Evolutionary conservation across 306 rosid species (phyloP).

Genomic region (Heteromeles arbutifolia): DNA sequence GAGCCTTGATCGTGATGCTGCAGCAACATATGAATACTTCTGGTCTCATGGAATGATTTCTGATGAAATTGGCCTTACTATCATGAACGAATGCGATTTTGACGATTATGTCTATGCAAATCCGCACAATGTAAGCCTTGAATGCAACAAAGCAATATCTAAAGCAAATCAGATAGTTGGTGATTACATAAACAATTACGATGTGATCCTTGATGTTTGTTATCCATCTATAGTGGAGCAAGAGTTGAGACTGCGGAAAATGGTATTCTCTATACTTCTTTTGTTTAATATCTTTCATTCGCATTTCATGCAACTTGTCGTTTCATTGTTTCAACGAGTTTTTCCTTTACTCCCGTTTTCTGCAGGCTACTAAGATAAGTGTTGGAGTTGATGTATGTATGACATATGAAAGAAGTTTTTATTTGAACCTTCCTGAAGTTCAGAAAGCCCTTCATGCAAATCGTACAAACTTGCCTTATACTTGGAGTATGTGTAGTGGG

Average conservation of each 20-base stretch:
- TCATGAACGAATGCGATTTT: constrained; percentile 64
- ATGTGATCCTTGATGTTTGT: constrained; percentile 74
- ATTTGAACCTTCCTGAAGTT: constrained; percentile 81
- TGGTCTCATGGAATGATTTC: constrained; percentile 98
- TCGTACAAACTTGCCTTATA: constrained; percentile 66
- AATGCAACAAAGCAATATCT: constrained; percentile 46
- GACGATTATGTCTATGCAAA: constrained; percentile 36
- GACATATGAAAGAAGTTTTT: constrained; percentile 45
- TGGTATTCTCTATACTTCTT: constrained; percentile 33
- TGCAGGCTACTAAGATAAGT: constrained; percentile 78
- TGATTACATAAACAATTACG: constrained; percentile 52
- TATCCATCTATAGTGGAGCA: constrained; percentile 31
- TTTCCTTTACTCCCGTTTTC: not conserved
- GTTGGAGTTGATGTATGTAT: constrained; percentile 80
- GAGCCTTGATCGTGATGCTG: constrained; percentile 55
- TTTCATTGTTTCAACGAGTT: not conserved
- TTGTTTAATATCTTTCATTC: not conserved
- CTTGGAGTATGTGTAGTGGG: constrained; percentile 71
- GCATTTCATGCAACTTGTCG: not conserved
- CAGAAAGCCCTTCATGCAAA: constrained; percentile 93
- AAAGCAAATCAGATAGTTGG: constrained; percentile 53
- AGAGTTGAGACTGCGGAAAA: constrained; percentile 59
- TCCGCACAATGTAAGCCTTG: constrained; percentile 47
- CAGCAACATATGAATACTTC: constrained; percentile 66
- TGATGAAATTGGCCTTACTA: constrained; percentile 65